These are phyloP conservation scores for Parathielavia appendiculata DNA, from an alignment of 495 filamentous ascomycete species.

Conservation along the genomic window DNA sequence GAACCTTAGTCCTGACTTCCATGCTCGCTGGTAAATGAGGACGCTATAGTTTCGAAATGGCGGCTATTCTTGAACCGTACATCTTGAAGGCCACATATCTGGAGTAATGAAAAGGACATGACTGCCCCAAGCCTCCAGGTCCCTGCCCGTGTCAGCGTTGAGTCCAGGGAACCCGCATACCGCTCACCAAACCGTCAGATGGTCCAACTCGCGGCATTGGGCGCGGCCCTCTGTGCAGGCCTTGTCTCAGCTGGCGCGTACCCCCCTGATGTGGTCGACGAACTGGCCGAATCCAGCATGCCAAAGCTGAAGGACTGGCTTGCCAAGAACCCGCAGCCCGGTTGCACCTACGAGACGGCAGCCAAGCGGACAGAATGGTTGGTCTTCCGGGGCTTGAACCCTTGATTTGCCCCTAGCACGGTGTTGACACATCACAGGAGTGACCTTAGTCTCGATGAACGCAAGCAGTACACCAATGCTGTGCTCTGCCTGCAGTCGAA, in stretches of 20 bases:
- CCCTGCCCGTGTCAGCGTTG: too few species aligned
- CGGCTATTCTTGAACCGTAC: neutral
- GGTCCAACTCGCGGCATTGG: neutral
- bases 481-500: slow-evolving; percentile 56
- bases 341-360: slow-evolving; percentile 25
- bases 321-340: slow-evolving; percentile 24
- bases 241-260: slow-evolving; percentile 7
- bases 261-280: slow-evolving; percentile 21
- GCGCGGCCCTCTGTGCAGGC: slow-evolving; percentile 1
- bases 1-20: neutral
- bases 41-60: neutral
- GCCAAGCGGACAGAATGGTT: slow-evolving; percentile 24
- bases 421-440: slow-evolving; percentile 36
- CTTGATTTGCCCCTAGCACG: neutral
- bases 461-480: slow-evolving; percentile 55
- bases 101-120: neutral
- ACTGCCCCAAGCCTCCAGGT: neutral
- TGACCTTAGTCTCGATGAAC: slow-evolving; percentile 42
- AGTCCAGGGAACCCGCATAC: neutral
- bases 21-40: neutral
- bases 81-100: neutral
- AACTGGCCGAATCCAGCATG: slow-evolving; percentile 14
- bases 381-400: neutral
- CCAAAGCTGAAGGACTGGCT: slow-evolving; percentile 24
- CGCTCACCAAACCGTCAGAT: neutral